These are phyloP conservation scores for Solanum chilense DNA, from an alignment of 257 asterid species.

Conservation along the genomic window DNA sequence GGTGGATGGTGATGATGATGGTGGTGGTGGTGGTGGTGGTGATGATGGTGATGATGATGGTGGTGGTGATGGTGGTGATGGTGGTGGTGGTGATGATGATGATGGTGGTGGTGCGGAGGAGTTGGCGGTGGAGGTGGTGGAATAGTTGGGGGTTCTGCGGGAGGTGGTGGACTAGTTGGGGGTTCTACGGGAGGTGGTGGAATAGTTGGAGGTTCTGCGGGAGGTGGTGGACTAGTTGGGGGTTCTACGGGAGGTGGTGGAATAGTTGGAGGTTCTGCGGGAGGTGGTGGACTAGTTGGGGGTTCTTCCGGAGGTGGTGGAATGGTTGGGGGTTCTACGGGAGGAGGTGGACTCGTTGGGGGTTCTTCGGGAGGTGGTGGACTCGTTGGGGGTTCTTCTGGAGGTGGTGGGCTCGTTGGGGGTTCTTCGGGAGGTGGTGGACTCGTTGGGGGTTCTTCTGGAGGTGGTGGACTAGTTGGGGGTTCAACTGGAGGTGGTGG, in stretches of 20 bases:
- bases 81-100: not conserved
- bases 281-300: not conserved
- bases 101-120: not conserved
- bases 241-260: not conserved
- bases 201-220: fast-evolving
- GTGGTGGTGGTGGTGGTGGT: not conserved
- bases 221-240: not conserved
- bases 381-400: fast-evolving
- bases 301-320: not conserved
- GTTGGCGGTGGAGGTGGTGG: not conserved
- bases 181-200: not conserved
- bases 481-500: not conserved
- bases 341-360: not conserved
- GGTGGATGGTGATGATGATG: not conserved
- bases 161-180: not conserved
- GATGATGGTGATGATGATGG: fast-evolving
- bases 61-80: not conserved
- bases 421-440: not conserved
- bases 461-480: not conserved
- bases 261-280: not conserved
- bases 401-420: not conserved
- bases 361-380: not conserved
- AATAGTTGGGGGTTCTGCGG: not conserved
- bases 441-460: not conserved
- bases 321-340: fast-evolving